These are phyloP conservation scores for Tetradesmus lagerheimii DNA, from an alignment of 139 green algal genomes.

Conservation along the genomic window DNA sequence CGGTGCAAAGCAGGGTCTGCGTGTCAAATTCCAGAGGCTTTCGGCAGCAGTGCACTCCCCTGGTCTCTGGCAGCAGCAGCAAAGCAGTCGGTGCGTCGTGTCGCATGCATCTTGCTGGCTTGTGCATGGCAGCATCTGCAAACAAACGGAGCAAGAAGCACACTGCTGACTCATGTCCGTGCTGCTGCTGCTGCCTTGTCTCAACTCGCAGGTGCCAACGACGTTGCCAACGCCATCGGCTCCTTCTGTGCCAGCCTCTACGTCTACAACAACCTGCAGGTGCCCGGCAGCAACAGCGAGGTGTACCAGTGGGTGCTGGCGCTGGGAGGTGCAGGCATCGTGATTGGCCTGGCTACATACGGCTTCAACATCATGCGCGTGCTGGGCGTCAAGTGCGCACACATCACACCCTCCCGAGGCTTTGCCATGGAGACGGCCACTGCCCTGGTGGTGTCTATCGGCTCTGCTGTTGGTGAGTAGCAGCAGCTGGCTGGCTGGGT, in stretches of 20 bases:
- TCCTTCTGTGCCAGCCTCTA: slow-evolving; percentile 74
- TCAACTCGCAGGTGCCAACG: slow-evolving; percentile 62
- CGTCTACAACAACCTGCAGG: slow-evolving; percentile 49
- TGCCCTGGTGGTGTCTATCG: slow-evolving; percentile 67
- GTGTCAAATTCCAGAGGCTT: no score
- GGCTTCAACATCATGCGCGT: slow-evolving; percentile 58
- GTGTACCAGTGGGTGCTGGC: slow-evolving; percentile 44
- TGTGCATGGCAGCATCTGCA: no score
- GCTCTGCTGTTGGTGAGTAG: slow-evolving; percentile 52
- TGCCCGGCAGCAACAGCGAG: slow-evolving; percentile 19
- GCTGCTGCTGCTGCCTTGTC: neutral
- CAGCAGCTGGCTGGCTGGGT: neutral
- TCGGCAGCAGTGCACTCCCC: no score
- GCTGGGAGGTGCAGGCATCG: slow-evolving; percentile 72
- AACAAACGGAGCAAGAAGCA: no score
- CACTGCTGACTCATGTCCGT: neutral
- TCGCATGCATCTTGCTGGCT: no score
- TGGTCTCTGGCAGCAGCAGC: no score
- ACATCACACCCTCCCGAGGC: slow-evolving; percentile 72
- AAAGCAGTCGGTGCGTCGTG: no score
- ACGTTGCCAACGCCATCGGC: slow-evolving; percentile 88
- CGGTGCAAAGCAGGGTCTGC: no score
- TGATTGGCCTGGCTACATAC: slow-evolving; percentile 86
- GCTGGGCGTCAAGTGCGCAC: slow-evolving; percentile 46
- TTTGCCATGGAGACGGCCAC: slow-evolving; percentile 76